Percentiles rank a stretch among this genome's conserved stretches.
These are phyloP conservation scores for Nymphaea colorata DNA, from an alignment of 164 flowering plant genomes.

Conservation along the genomic window DNA sequence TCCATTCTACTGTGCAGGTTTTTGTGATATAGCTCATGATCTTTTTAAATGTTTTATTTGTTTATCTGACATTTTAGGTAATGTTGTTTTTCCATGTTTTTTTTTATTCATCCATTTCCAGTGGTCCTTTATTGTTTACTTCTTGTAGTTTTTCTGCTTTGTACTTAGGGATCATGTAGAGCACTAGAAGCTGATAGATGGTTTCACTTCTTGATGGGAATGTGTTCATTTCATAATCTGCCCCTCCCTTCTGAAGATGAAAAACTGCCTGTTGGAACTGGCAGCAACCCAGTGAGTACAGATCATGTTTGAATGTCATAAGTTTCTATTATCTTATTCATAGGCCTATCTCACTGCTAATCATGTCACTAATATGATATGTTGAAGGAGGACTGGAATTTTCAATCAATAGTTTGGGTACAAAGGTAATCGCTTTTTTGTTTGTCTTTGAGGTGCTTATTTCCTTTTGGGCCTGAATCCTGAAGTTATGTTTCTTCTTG, in stretches of 20 bases:
- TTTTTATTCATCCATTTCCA: too few relatives aligned
- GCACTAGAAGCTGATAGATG: constrained; percentile 70
- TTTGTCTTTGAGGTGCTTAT: too few relatives aligned
- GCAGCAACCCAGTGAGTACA: constrained; percentile 93
- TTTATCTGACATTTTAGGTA: too few relatives aligned
- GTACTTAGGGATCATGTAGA: constrained; percentile 70
- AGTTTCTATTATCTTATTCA: too few relatives aligned
- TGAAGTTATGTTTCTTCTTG: constrained; percentile 1
- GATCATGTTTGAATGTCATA: too few relatives aligned
- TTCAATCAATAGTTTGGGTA: constrained; percentile 62
- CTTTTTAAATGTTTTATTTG: too few relatives aligned
- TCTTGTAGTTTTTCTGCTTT: too few relatives aligned
- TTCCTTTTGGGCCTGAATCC: too few relatives aligned
- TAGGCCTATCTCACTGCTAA: constrained; percentile 74
- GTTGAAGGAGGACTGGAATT: constrained; percentile 82
- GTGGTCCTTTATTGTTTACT: too few relatives aligned
- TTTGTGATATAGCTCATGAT: too few relatives aligned
- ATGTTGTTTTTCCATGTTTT: too few relatives aligned
- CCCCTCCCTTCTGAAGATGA: constrained; percentile 57
- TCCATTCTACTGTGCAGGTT: too few relatives aligned
- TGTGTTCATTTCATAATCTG: constrained; percentile 54
- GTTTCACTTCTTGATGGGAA: constrained; percentile 38
- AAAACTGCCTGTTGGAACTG: constrained; percentile 88
- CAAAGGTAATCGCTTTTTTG: constrained; percentile 57
- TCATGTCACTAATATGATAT: constrained; percentile 57